Conservation (phyloP, 2,329 filamentous ascomycete species). For the Ophiocordyceps robertsii region DNA sequence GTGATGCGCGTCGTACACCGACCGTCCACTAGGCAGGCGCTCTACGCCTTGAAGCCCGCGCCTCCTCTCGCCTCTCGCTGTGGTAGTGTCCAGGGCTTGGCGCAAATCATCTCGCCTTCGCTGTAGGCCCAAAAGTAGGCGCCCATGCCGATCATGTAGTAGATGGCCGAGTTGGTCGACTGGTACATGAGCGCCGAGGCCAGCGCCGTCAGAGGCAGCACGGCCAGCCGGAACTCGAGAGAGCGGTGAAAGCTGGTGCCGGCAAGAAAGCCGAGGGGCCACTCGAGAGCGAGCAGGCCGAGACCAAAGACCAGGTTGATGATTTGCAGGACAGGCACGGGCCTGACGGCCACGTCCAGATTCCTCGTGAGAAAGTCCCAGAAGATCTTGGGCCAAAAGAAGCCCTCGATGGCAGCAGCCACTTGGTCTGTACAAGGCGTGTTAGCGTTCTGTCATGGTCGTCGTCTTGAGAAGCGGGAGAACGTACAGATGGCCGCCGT, state of each 20-base stretch:
- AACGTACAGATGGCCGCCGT: conserved; percentile 63
- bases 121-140: conserved; percentile 97
- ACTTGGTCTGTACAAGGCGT: conserved; percentile 60
- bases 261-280: conserved; percentile 68
- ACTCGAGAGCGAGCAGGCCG: conserved; percentile 74
- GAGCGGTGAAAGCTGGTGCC: conserved; percentile 71
- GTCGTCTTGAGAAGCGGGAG: neutral
- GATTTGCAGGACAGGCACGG: conserved; percentile 76
- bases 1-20: no score
- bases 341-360: conserved; percentile 74
- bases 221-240: conserved; percentile 70
- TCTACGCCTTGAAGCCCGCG: conserved; percentile 6
- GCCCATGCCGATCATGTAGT: conserved; percentile 73
- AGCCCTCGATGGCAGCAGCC: conserved; percentile 66
- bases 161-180: conserved; percentile 80
- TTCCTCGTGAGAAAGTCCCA: conserved; percentile 93
- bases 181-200: conserved; percentile 75
- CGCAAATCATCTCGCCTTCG: conserved; percentile 76
- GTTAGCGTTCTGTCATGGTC: conserved; percentile 10
- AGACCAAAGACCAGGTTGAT: conserved; percentile 79
- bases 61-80: conserved; percentile 27
- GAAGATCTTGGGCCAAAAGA: conserved; percentile 99
- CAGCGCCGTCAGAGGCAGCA: conserved; percentile 68
- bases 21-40: neutral
- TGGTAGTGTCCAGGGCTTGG: conserved; percentile 57